Evolutionary conservation across 768 basidiomycete genomes (phyloP).

Genomic region (Multifurca ochricompacta): DNA sequence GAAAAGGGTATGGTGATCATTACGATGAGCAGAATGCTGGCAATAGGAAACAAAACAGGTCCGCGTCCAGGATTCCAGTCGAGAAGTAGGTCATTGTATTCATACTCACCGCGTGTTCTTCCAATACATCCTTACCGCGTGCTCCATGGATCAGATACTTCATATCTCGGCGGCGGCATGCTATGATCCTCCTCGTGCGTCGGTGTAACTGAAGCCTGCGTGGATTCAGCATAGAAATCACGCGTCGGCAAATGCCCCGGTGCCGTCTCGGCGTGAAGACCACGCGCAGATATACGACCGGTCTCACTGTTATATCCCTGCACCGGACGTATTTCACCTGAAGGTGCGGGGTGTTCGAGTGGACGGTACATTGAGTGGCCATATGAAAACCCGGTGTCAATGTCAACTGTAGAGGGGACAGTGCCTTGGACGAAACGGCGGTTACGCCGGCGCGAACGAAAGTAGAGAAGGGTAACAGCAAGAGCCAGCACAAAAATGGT

Average conservation of each 20-base stretch:
- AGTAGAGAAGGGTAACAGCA: background rate
- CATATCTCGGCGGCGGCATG: background rate
- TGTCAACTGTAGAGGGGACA: background rate
- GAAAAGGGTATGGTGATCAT: too few relatives aligned
- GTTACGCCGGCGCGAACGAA: background rate
- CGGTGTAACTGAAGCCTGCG: background rate
- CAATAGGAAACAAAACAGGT: too few relatives aligned
- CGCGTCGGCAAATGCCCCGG: background rate
- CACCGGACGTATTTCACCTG: background rate
- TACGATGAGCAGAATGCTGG: too few relatives aligned
- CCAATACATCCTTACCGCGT: background rate
- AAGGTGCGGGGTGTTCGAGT: slow-evolving; percentile 7
- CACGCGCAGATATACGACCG: background rate
- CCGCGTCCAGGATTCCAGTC: background rate
- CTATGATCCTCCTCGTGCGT: background rate
- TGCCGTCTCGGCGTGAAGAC: background rate
- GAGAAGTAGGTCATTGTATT: background rate
- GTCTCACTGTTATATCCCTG: background rate
- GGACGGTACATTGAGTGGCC: background rate
- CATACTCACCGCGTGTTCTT: background rate
- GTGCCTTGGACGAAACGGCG: background rate
- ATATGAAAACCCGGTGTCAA: background rate
- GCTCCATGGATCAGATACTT: background rate
- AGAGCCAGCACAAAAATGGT: background rate
- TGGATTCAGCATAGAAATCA: background rate